Evolutionary conservation across 495 filamentous ascomycete genomes (phyloP), one percentile per base, ranked within the genome.

Genomic region (Penicillium canariense): DNA sequence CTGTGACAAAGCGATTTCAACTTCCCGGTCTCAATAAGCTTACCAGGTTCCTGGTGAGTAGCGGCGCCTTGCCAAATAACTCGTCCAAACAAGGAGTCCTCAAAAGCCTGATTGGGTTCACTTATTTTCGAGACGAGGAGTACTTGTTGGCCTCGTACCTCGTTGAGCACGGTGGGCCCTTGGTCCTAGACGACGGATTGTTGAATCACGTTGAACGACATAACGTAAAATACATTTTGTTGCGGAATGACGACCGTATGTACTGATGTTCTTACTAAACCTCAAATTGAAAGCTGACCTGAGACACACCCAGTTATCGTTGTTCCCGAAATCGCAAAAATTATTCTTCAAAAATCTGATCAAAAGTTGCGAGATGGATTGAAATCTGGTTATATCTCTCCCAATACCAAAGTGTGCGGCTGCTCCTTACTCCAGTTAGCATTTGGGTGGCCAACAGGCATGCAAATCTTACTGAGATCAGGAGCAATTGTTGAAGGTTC

Each of bases 401-500:
- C 43, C 2, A 46, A 46, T 30, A 26, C 28, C 25, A 30, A 17
- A 30, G 9, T 30, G 0, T 46, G n/a, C 3, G 43, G 43, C 4
- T 17, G 25, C 17, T 17, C 43, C 0, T 30, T 31, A 18, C 43
- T 46, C 8, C 43, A 46, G 8, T 8, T 46, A 15, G 26, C 43
- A 9, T 46, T 46, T 46, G 43, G 43, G 14, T 46, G 43, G 43
- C 43, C 43, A 46, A 25, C 11, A 6, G 43, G 43, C 11, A 30
- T 46, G 8, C 3, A 46, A 8, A 15, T 28, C n/a, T 26, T 46
- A 12, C n/a, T 46, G 25, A 15, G 30, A 2, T 23, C 43, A 10
- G 43, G 43, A 15, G 43, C 43, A 14, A 18, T n/a, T 28, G 20
- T 46, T 28, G 43, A 8, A 14, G 5, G 43, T 1, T 17, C 26